Conservation (phyloP, 169 alveolate species). For the Perkinsus chesapeaki region DNA sequence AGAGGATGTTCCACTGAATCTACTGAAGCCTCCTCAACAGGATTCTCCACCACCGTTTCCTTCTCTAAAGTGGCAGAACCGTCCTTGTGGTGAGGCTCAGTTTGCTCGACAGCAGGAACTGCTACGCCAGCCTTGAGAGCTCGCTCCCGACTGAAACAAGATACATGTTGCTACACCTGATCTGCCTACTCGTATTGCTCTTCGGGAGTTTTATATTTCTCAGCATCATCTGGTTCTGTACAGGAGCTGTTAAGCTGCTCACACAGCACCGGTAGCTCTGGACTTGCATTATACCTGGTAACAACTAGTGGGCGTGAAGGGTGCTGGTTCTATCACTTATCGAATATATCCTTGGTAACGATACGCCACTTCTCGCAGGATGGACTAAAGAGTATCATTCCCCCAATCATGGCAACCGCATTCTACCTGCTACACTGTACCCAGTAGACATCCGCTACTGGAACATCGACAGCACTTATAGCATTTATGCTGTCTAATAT, state of each 20-base stretch:
- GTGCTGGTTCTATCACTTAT: neutral
- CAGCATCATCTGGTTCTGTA: neutral
- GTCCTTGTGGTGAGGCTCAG: too few relatives aligned
- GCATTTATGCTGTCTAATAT: neutral
- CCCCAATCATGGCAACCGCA: neutral
- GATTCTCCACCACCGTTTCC: too few relatives aligned
- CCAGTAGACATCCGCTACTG: neutral
- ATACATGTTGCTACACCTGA: neutral
- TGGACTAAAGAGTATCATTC: neutral
- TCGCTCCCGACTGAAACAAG: too few relatives aligned
- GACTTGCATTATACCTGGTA: neutral
- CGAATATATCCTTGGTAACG: neutral
- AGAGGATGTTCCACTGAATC: too few relatives aligned
- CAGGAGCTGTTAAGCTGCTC: neutral
- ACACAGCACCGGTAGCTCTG: neutral
- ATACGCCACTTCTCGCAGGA: neutral
- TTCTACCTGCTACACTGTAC: neutral
- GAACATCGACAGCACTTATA: neutral
- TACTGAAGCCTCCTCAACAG: too few relatives aligned
- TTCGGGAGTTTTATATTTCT: neutral
- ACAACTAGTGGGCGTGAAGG: neutral
- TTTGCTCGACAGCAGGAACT: too few relatives aligned
- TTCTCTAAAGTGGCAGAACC: too few relatives aligned
- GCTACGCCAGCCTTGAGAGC: too few relatives aligned
- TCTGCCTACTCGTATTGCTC: neutral